Conservation (phyloP, 2,329 filamentous ascomycete genomes). For the Alternaria solani region DNA sequence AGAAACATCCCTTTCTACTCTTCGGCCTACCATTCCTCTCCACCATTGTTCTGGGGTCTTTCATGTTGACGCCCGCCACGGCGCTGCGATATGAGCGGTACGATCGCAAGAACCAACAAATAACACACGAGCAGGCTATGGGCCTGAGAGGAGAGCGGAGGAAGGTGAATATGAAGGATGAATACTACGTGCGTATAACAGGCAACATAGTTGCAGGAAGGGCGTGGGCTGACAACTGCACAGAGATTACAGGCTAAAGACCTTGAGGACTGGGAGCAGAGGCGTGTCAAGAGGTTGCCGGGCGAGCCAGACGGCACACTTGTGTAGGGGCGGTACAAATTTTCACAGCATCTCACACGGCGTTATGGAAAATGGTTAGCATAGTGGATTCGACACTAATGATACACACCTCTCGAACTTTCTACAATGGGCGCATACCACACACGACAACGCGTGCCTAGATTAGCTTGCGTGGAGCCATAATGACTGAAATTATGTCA, state of each 20-base stretch:
- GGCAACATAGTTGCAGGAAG: not conserved
- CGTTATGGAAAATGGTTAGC: not conserved
- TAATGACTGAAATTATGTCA: no score
- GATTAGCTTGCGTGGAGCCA: not conserved
- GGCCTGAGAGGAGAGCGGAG: slow-evolving; percentile 75
- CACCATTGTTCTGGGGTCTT: slow-evolving; percentile 90
- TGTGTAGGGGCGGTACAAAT: slow-evolving; percentile 27
- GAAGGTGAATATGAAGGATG: slow-evolving; percentile 81
- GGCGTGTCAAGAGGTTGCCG: slow-evolving; percentile 85
- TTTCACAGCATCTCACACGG: slow-evolving; percentile 8
- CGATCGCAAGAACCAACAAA: slow-evolving; percentile 85
- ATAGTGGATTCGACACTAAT: not conserved
- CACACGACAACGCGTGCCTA: no score
- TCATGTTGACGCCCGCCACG: slow-evolving; percentile 92
- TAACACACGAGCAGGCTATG: slow-evolving; percentile 86
- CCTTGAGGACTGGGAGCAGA: slow-evolving; percentile 95
- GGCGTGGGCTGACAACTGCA: slow-evolving; percentile 20
- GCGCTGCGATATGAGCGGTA: slow-evolving; percentile 93
- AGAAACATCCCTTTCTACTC: slow-evolving; percentile 84
- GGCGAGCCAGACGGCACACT: slow-evolving; percentile 90
- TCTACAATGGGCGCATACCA: not conserved
- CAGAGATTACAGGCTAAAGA: slow-evolving; percentile 87
- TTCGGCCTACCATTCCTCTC: slow-evolving; percentile 93
- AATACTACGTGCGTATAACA: slow-evolving; percentile 76
- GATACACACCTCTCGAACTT: not conserved